phyloP scores from a whole-genome alignment of 2,329 filamentous ascomycete genomes.

The Pyrenophora tritici-repentis region DNA sequence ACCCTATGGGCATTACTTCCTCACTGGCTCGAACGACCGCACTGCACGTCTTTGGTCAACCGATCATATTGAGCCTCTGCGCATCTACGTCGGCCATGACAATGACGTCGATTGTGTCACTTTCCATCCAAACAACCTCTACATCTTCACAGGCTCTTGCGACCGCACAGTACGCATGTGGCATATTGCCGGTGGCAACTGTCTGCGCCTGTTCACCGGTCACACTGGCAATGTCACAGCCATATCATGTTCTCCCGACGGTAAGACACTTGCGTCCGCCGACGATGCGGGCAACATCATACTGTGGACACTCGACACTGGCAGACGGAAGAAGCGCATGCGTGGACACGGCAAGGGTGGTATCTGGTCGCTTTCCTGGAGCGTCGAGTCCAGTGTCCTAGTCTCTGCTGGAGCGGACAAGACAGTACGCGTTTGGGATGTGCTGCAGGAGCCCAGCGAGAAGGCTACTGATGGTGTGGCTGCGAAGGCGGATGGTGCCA shows the following conservation, averaged over 20 bases:
- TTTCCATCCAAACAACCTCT: slow-evolving; percentile 93
- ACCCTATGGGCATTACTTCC: slow-evolving; percentile 94
- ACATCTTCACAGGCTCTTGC: slow-evolving; percentile 89
- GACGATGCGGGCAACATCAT: slow-evolving; percentile 89
- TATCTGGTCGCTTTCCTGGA: slow-evolving; percentile 92
- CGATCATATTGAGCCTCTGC: slow-evolving; percentile 85
- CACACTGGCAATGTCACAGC: slow-evolving; percentile 87
- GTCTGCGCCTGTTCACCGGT: slow-evolving; percentile 88
- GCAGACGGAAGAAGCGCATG: slow-evolving; percentile 85
- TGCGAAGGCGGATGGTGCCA: slow-evolving; percentile 58
- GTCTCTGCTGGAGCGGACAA: slow-evolving; percentile 90
- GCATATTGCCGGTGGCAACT: slow-evolving; percentile 84
- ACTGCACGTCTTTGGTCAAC: slow-evolving; percentile 91
- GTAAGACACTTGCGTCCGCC: slow-evolving; percentile 87
- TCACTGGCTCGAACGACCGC: slow-evolving; percentile 84
- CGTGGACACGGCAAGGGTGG: slow-evolving; percentile 92
- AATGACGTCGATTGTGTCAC: slow-evolving; percentile 88
- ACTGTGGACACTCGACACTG: slow-evolving; percentile 91
- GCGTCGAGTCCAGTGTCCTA: slow-evolving; percentile 86
- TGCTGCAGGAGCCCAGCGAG: slow-evolving; percentile 69
- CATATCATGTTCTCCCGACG: slow-evolving; percentile 83
- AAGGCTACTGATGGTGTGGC: slow-evolving; percentile 57
- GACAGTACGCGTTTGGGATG: slow-evolving; percentile 93
- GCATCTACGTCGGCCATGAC: slow-evolving; percentile 90
- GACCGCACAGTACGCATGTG: slow-evolving; percentile 98